Conservation (phyloP, 495 filamentous ascomycete genomes). For the Hypoxylon fragiforme region DNA sequence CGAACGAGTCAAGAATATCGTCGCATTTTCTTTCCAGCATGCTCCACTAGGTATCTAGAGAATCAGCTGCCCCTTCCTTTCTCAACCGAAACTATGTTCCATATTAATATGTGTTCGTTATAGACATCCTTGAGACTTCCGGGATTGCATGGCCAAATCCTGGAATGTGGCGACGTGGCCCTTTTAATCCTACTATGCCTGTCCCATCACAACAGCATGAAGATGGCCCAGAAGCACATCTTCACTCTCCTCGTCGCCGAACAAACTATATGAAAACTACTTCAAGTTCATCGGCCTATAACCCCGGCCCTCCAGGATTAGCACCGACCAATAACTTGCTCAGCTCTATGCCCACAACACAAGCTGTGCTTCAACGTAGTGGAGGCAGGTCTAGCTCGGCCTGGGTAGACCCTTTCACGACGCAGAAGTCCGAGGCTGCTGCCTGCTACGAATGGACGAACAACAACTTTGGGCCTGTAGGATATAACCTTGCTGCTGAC, state of each 20-base stretch:
- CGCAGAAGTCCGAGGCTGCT: conserved; percentile 35
- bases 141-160: conserved; percentile 84
- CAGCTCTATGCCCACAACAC: conserved; percentile 31
- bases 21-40: conserved; percentile 85
- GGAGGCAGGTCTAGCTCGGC: conserved; percentile 21
- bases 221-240: conserved; percentile 45
- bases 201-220: conserved; percentile 46
- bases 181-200: conserved; percentile 41
- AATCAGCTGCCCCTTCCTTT: neutral
- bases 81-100: conserved; percentile 20
- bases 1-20: conserved; percentile 71
- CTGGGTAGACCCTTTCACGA: conserved; percentile 41
- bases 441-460: conserved; percentile 45
- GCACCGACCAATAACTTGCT: conserved; percentile 29
- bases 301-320: conserved; percentile 16
- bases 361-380: conserved; percentile 30
- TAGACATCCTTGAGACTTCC: conserved; percentile 72
- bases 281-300: conserved; percentile 12
- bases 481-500: conserved; percentile 19
- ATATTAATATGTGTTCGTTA: conserved; percentile 13
- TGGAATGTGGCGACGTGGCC: conserved; percentile 65
- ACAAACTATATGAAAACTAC: conserved; percentile 29
- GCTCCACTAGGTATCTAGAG: conserved; percentile 74
- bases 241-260: conserved; percentile 47
- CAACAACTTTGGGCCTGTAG: conserved; percentile 28